Evolutionary conservation across 306 rosid genomes (phyloP).

Genomic region (Senna siamea): DNA sequence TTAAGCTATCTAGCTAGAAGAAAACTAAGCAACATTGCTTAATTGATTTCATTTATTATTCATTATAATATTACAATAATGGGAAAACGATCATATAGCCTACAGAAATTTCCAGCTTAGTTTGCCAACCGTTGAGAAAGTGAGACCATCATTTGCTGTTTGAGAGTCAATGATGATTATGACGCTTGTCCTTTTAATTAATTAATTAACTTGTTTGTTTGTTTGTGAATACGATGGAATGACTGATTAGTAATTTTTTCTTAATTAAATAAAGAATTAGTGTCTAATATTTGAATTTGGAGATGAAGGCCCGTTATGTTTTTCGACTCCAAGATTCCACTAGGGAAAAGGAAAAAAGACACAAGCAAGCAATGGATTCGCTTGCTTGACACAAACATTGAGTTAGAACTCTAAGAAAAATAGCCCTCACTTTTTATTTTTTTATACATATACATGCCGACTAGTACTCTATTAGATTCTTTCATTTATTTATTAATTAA

Average conservation of each 20-base stretch:
- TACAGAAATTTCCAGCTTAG: constrained; percentile 41
- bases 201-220: constrained; percentile 4
- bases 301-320: constrained; percentile 31
- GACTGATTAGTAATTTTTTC: constrained; percentile 28
- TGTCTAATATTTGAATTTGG: constrained; percentile 16
- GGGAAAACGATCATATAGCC: constrained; percentile 11
- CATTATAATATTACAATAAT: not conserved
- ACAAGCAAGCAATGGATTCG: constrained; percentile 1
- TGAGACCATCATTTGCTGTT: constrained; percentile 28
- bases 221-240: constrained; percentile 27
- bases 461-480: constrained; percentile 9
- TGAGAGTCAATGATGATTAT: constrained; percentile 41
- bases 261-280: constrained; percentile 30
- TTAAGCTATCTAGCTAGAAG: not conserved
- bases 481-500: not conserved
- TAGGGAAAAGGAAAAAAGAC: constrained; percentile 12
- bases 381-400: not conserved
- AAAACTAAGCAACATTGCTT: not conserved
- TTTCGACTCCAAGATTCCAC: constrained; percentile 30
- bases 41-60: not conserved
- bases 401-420: constrained; percentile 13
- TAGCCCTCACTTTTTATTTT: constrained; percentile 1
- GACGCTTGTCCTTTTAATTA: constrained; percentile 23
- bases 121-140: constrained; percentile 56
- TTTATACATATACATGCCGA: not conserved